A percentile compares a stretch with the other conserved stretches of the same genome.
phyloP scores from a whole-genome alignment of 176 grass and related monocot species.

The Aegilops tauschii region DNA sequence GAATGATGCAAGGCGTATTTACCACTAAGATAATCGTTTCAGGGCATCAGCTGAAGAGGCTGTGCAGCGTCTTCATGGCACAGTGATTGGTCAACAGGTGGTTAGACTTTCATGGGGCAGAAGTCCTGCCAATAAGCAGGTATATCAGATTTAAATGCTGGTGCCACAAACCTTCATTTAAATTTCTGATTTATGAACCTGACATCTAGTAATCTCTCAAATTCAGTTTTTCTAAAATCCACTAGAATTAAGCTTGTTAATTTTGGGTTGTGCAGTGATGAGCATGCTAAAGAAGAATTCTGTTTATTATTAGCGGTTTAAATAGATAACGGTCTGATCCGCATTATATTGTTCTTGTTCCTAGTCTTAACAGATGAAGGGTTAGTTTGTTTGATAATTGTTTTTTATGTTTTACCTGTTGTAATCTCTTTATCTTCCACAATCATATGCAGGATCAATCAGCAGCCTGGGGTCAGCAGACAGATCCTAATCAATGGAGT shows the following conservation, averaged over 20 bases:
- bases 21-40: slow-evolving; percentile 14
- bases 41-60: slow-evolving; percentile 96
- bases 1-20: slow-evolving; percentile 4
- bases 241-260: not conserved
- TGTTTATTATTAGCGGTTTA: not conserved
- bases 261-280: not conserved
- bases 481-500: slow-evolving; percentile 94
- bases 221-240: not conserved
- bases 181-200: slow-evolving; percentile 5
- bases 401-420: slow-evolving; percentile 2
- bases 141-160: slow-evolving; percentile 30
- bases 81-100: slow-evolving; percentile 82
- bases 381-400: slow-evolving; percentile 10
- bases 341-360: slow-evolving; percentile 1
- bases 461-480: slow-evolving; percentile 77
- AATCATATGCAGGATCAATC: slow-evolving; percentile 66
- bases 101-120: slow-evolving; percentile 97
- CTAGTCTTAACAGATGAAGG: slow-evolving; percentile 13
- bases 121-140: slow-evolving; percentile 88
- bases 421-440: not conserved
- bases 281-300: slow-evolving; percentile 12
- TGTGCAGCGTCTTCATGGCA: slow-evolving; percentile 92
- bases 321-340: not conserved
- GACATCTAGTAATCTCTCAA: not conserved
- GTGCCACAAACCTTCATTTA: not conserved